Percentiles rank a stretch among this genome's conserved stretches.
Conservation (phyloP, 192 early-diverging fungal species). For the Backusella tuberculispora region DNA sequence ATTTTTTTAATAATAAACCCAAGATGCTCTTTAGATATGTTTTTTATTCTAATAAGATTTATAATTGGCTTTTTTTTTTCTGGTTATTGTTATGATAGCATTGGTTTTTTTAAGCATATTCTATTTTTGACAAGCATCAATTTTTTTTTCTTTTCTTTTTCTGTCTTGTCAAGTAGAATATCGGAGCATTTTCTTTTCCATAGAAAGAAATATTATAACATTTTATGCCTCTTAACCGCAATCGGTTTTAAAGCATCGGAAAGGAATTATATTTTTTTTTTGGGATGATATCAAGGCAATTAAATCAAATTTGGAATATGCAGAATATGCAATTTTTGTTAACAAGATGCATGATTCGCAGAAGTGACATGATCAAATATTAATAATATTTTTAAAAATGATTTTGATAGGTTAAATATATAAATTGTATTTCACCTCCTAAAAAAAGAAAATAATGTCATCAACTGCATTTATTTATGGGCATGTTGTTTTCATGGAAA, state of each 20-base stretch:
- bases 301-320: neutral
- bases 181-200: neutral
- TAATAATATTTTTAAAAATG: too few species aligned
- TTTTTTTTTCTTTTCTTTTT: neutral
- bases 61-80: neutral
- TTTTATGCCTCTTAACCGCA: neutral
- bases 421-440: too few species aligned
- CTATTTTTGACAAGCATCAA: too few species aligned
- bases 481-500: too few species aligned
- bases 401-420: too few species aligned
- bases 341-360: neutral
- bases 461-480: too few species aligned
- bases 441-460: too few species aligned
- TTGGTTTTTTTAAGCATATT: too few species aligned
- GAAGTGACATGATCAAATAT: neutral
- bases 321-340: neutral
- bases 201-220: neutral
- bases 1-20: constrained; percentile 16
- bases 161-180: neutral
- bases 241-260: neutral
- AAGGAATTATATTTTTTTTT: neutral
- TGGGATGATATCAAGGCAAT: neutral
- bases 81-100: neutral
- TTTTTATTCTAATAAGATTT: neutral
- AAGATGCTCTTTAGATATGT: neutral